Base-by-base conservation (phyloP, 441 rosid species). In the Eruca vesicaria region DNA sequence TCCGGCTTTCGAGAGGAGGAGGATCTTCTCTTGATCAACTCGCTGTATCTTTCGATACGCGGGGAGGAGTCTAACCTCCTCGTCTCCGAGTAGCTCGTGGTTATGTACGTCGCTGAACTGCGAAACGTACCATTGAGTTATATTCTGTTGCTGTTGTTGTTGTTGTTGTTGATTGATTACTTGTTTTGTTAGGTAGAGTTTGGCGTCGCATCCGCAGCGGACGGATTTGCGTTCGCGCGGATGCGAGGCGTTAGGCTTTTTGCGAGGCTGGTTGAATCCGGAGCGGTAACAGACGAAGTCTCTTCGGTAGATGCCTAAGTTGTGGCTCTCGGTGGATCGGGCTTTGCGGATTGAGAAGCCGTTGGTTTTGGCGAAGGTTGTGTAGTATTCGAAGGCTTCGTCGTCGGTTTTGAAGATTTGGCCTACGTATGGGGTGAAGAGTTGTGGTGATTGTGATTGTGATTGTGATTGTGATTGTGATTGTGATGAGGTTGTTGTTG, bases 241-340 rank as follows among this genome's bases (percentile, higher is more conserved):
- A 80, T 91, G 98, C 80, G 89, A 96, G 36, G 87, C 98, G 43
- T 86, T 83, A 20, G 93, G 87, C 84, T 91, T 92, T 82, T 95
- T 95, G 36, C 98, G 80, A 0, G 94, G 90, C 66, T 89, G 98
- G 63, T 89, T 89, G 72, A 89, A 95, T 38, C 98, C 99, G 41
- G 99, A 92, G 31, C 99, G 90, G 59, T 92, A 89, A 71, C 99
- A 95, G 77, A 95, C 98, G 79, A 95, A 92, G 77, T 95, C 99
- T 43, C 98, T 80, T 66, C 93, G 80, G 68, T 95, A 92, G 32
- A 95, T 73, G 31, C 99, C 99, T 77, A 95, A 76, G 77, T 90
- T 88, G 63, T 86, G 97, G 75, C 97, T 92, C 69, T 88, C 90
- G 1, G 96, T 94, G 38, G 97, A 94, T 18, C 97, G 84, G 7